Conservation (phyloP, 2,329 filamentous ascomycete species). For the Trichoderma citrinoviride region DNA sequence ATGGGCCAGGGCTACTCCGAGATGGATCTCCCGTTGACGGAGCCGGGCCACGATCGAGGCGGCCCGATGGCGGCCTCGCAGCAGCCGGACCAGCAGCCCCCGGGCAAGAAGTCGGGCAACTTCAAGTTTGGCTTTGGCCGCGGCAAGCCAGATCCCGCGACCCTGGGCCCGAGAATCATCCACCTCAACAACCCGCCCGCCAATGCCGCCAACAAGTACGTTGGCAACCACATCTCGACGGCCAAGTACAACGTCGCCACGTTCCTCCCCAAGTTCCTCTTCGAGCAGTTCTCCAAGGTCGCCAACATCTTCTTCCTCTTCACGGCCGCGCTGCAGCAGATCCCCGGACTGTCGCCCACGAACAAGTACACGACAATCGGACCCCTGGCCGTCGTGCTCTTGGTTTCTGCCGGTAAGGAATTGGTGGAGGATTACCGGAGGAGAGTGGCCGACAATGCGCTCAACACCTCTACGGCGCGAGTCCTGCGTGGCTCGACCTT, state of each 20-base stretch:
- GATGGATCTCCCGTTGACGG: slow-evolving; percentile 95
- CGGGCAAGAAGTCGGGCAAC: slow-evolving; percentile 62
- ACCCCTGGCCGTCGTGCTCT: slow-evolving; percentile 81
- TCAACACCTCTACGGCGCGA: slow-evolving; percentile 84
- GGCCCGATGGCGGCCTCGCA: slow-evolving; percentile 37
- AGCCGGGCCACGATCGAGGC: slow-evolving; percentile 53
- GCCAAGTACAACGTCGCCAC: slow-evolving; percentile 94
- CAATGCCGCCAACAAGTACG: slow-evolving; percentile 84
- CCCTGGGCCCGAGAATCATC: slow-evolving; percentile 86
- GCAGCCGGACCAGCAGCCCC: slow-evolving; percentile 32
- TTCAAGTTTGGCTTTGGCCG: slow-evolving; percentile 93
- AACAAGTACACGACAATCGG: slow-evolving; percentile 96
- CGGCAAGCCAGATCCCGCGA: slow-evolving; percentile 82
- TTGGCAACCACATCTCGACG: slow-evolving; percentile 96
- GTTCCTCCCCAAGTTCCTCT: slow-evolving; percentile 94
- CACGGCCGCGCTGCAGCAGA: slow-evolving; percentile 90
- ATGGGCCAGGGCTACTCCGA: slow-evolving; percentile 90
- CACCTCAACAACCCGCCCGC: slow-evolving; percentile 94
- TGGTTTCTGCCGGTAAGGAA: slow-evolving; percentile 96
- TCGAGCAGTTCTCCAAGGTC: slow-evolving; percentile 98
- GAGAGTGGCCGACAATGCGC: slow-evolving; percentile 76
- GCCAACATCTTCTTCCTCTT: slow-evolving; percentile 99
- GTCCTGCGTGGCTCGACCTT: slow-evolving; percentile 83
- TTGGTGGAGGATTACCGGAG: slow-evolving; percentile 89
- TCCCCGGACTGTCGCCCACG: slow-evolving; percentile 90